phyloP scores from a whole-genome alignment of 305 asterid genomes.

The Rubia tinctorum region DNA sequence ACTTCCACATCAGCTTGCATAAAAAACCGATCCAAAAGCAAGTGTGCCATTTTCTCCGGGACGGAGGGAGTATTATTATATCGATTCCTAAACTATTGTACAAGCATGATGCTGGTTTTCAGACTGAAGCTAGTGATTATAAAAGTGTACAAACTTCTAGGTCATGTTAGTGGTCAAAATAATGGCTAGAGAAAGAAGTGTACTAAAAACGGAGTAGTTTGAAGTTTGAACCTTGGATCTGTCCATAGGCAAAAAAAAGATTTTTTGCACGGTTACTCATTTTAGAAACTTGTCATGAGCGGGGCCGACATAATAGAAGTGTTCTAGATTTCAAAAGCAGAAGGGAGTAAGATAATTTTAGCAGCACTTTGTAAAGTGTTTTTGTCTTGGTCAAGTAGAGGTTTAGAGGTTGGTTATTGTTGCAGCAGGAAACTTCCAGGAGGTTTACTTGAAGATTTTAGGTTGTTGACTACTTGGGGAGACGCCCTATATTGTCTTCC shows the following conservation, averaged over 20 bases:
- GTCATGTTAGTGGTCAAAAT: not conserved
- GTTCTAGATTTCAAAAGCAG: not conserved
- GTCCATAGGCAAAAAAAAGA: too few relatives aligned
- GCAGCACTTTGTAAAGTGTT: not conserved
- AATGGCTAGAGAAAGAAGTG: not conserved
- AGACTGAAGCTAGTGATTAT: not conserved
- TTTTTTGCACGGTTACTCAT: not conserved
- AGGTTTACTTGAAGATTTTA: conserved; percentile 1
- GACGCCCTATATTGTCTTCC: not conserved
- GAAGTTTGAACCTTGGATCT: not conserved
- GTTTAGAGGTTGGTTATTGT: not conserved
- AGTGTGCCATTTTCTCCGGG: too few relatives aligned
- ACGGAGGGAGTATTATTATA: too few relatives aligned
- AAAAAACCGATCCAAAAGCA: too few relatives aligned
- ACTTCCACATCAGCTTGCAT: too few relatives aligned
- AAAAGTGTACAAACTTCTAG: not conserved
- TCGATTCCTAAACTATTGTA: not conserved
- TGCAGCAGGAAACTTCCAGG: not conserved
- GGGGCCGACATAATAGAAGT: not conserved
- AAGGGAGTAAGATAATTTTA: not conserved
- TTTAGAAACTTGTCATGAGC: not conserved
- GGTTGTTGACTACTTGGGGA: not conserved
- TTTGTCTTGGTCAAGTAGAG: not conserved
- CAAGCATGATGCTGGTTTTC: not conserved
- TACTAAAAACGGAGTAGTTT: not conserved